Evolutionary conservation across 2,329 filamentous ascomycete genomes (phyloP), one percentile per base, ranked within the genome.

Genomic region (Penicillium sp.): DNA sequence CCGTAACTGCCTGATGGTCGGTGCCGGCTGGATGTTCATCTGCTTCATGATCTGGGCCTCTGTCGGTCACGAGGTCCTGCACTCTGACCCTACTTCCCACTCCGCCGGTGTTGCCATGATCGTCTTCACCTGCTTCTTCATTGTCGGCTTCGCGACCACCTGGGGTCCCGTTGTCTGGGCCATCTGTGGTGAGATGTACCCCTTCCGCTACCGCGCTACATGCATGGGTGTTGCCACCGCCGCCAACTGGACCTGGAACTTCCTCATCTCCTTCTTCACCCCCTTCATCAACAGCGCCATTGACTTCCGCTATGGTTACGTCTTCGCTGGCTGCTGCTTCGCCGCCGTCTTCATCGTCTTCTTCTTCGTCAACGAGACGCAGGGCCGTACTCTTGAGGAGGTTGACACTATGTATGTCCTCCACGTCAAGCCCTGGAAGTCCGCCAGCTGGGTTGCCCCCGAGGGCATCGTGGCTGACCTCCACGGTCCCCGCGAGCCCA

Each of bases 201-300:
- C 72, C 6, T 64, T 68, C 47, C 66, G 69, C 42, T 72, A 72
- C 54, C 81, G 87, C 62, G 85, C 86, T 52, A 87, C 87, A 66
- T 82, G 82, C 54, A 87, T 89, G 77, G 87, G 86, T 10, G 71
- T 90, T 20, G 84, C 86, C 13, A 89, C 86, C 5, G 81, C 85
- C 2, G 81, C 85, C 29, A 91, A 91, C 69, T 91, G 87, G 87
- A 67, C 71, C 26, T 87, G 82, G 82, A 87, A 88, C 66, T 89
- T 89, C 68, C 68, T 86, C 59, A 74, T 87, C 54, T 80, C 80
- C 0, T 90, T 90, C 75, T 89, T 90, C 74, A 89, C 87, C 0
- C 84, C 86, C 0, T 89, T 89, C 67, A 89, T 90, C 64, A 85
- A 82, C 1, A 71, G 73, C 0, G 75, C 79, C 7, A 90, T 90